Evolutionary conservation across 2,329 filamentous ascomycete species (phyloP).

Genomic region (Pezicula radicicola): DNA sequence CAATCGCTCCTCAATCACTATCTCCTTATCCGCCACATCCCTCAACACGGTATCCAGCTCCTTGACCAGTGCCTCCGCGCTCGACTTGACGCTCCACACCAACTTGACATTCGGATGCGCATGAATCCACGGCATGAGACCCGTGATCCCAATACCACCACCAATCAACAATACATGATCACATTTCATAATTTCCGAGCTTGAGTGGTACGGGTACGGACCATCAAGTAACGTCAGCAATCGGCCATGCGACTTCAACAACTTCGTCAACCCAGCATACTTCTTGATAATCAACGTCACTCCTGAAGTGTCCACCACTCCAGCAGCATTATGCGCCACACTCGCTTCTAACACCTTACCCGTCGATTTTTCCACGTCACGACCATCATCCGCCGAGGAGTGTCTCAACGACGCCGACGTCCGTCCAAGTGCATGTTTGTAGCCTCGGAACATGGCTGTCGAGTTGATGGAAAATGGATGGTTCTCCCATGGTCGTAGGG

Average conservation of each 20-base stretch:
- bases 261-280: slow-evolving; percentile 31
- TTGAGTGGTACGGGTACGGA: slow-evolving; percentile 32
- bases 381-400: no score
- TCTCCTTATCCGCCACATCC: slow-evolving; percentile 29
- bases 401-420: neutral
- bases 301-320: slow-evolving; percentile 13
- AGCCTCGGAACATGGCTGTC: slow-evolving; percentile 13
- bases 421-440: neutral
- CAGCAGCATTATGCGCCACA: neutral
- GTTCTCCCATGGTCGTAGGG: slow-evolving; percentile 44
- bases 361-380: neutral
- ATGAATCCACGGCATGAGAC: slow-evolving; percentile 32
- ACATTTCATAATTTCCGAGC: slow-evolving; percentile 23
- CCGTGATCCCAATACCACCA: slow-evolving; percentile 48
- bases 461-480: slow-evolving; percentile 48
- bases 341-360: neutral
- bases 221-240: slow-evolving; percentile 38
- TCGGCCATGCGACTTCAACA: slow-evolving; percentile 18
- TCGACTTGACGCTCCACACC: slow-evolving; percentile 31
- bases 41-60: slow-evolving; percentile 26
- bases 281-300: slow-evolving; percentile 36
- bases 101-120: slow-evolving; percentile 34
- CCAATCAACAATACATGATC: slow-evolving; percentile 39
- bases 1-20: slow-evolving; percentile 32
- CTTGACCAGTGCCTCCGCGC: slow-evolving; percentile 23